A percentile compares a stretch with the other conserved stretches of the same genome.
Evolutionary conservation across 345 rosid genomes (phyloP).

Genomic region (Moricandia arvensis): DNA sequence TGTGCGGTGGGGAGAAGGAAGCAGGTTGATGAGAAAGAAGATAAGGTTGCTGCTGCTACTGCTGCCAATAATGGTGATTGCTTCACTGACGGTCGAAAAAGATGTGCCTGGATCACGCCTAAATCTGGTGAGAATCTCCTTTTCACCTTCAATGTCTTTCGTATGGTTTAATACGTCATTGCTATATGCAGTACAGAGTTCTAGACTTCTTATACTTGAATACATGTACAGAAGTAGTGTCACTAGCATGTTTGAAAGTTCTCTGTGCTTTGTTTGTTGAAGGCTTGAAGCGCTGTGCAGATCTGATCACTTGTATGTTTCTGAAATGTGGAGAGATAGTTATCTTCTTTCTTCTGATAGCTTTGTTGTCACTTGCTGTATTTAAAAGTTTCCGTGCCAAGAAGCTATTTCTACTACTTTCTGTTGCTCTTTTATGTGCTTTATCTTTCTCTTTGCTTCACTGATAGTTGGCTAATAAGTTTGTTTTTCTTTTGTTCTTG

Average conservation of each 20-base stretch:
- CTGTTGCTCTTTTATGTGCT: neutral
- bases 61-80: slow-evolving; percentile 23
- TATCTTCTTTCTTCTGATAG: neutral
- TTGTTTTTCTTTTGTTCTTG: neutral
- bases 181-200: no score
- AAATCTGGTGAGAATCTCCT: slow-evolving; percentile 54
- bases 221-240: no score
- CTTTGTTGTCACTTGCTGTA: neutral
- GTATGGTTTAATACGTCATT: neutral
- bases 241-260: neutral
- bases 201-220: no score
- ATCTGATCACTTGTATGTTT: neutral
- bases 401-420: neutral
- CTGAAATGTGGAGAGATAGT: neutral
- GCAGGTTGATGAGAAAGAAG: slow-evolving; percentile 37
- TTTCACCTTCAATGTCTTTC: neutral
- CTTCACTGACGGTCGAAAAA: slow-evolving; percentile 53
- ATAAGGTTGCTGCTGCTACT: slow-evolving; percentile 26
- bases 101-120: slow-evolving; percentile 79
- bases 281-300: neutral
- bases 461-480: neutral
- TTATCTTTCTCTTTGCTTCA: neutral
- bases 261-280: neutral
- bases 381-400: neutral
- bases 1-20: slow-evolving; percentile 41